phyloP scores from a whole-genome alignment of 495 filamentous ascomycete genomes.

The Penicillium bovifimosum region DNA sequence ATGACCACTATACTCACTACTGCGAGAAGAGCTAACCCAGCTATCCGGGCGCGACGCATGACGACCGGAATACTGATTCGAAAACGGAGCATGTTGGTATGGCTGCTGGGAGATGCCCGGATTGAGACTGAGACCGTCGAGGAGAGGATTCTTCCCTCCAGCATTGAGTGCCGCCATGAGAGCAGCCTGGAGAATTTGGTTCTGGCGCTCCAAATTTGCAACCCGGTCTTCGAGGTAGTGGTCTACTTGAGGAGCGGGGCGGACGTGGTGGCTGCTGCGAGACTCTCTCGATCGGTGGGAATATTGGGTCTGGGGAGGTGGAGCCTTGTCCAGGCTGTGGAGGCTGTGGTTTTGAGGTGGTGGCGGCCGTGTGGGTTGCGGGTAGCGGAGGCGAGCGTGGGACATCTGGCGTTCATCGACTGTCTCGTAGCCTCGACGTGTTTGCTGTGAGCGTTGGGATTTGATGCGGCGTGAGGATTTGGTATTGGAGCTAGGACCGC shows the following conservation, averaged over 20 bases:
- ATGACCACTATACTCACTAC: slow-evolving; percentile 23
- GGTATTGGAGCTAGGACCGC: slow-evolving; percentile 9
- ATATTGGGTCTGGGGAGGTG: slow-evolving; percentile 22
- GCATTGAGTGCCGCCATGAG: slow-evolving; percentile 38
- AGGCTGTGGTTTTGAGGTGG: slow-evolving; percentile 25
- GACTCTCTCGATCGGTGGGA: slow-evolving; percentile 22
- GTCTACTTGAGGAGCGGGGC: slow-evolving; percentile 3
- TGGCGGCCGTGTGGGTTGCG: slow-evolving; percentile 10
- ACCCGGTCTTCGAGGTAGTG: slow-evolving; percentile 36
- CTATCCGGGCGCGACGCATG: slow-evolving; percentile 26
- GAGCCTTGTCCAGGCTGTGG: slow-evolving; percentile 17
- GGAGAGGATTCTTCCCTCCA: slow-evolving; percentile 23
- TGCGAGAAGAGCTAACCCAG: slow-evolving; percentile 32
- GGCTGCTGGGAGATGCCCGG: slow-evolving; percentile 15
- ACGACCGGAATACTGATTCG: slow-evolving; percentile 12
- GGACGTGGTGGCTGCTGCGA: slow-evolving; percentile 14
- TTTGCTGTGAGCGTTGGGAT: slow-evolving; percentile 1
- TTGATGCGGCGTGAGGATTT: slow-evolving; percentile 13
- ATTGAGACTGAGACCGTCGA: slow-evolving; percentile 22
- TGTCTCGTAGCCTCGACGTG: slow-evolving; percentile 14
- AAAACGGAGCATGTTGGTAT: slow-evolving; percentile 2
- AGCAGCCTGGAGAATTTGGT: slow-evolving; percentile 43
- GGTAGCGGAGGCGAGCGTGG: slow-evolving; percentile 7
- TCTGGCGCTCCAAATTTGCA: slow-evolving; percentile 40
- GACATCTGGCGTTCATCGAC: slow-evolving; percentile 2